phyloP scores from a whole-genome alignment of 2,329 filamentous ascomycete species.

The Teratosphaeria viscida region DNA sequence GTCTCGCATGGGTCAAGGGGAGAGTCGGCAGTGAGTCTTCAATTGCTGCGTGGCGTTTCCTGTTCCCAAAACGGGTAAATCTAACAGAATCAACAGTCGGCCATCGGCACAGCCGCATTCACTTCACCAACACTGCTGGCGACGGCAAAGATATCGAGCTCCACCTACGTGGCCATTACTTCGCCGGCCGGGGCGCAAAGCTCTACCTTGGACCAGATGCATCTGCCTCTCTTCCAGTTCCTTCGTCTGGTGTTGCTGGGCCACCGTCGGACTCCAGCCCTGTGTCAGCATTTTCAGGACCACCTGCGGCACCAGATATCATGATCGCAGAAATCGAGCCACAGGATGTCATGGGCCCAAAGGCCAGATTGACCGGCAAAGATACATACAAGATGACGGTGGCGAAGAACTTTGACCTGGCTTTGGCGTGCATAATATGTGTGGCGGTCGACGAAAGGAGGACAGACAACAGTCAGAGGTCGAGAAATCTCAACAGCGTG shows the following conservation, averaged over 20 bases:
- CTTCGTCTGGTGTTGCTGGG: neutral
- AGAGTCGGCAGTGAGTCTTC: neutral
- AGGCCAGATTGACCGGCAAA: neutral
- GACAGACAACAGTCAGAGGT: neutral
- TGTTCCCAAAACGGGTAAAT: neutral
- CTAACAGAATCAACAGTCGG: neutral
- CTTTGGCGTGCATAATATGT: neutral
- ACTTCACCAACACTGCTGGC: neutral
- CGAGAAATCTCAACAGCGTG: neutral
- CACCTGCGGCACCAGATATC: neutral
- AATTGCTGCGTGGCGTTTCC: neutral
- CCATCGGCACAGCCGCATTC: neutral
- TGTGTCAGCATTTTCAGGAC: neutral
- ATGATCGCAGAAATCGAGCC: neutral
- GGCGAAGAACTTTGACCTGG: neutral
- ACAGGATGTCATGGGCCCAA: neutral
- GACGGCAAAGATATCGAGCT: neutral
- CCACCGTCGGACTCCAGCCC: neutral
- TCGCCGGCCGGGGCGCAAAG: neutral
- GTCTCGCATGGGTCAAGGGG: neutral
- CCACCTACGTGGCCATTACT: neutral
- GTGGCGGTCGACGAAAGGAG: neutral
- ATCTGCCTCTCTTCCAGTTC: neutral
- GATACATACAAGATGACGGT: conserved; percentile 1
- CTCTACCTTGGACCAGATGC: neutral